A percentile compares a stretch with the other conserved stretches of the same genome.
Conservation (phyloP, 1,284 basidiomycete genomes). For the Leccinum pachyderme region DNA sequence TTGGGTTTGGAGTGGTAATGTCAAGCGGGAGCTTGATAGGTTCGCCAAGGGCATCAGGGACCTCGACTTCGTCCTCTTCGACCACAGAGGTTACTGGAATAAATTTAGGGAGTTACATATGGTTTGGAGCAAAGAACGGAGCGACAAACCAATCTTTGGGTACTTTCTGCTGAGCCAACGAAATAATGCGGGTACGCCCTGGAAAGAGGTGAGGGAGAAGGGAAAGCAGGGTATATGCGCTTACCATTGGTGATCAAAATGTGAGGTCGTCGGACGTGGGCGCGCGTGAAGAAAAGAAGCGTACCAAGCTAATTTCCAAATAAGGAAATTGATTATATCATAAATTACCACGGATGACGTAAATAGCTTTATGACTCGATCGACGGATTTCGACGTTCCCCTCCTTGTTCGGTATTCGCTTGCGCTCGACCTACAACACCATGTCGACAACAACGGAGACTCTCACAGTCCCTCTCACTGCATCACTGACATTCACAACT, state of each 20-base stretch:
- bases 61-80: slow-evolving; percentile 77
- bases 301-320: slow-evolving; percentile 7
- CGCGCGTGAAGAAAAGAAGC: neutral
- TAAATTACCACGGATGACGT: slow-evolving; percentile 22
- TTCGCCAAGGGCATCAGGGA: slow-evolving; percentile 67
- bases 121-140: neutral
- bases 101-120: neutral
- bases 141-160: slow-evolving; percentile 81
- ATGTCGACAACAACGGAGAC: slow-evolving; percentile 33
- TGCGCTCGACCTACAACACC: neutral
- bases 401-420: no score
- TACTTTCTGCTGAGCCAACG: slow-evolving; percentile 97
- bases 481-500: slow-evolving; percentile 24
- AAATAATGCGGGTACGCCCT: slow-evolving; percentile 95
- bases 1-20: slow-evolving; percentile 88
- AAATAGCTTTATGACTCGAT: slow-evolving; percentile 16
- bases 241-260: slow-evolving; percentile 15
- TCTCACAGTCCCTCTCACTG: slow-evolving; percentile 10
- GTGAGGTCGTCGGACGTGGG: neutral
- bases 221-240: neutral
- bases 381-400: no score
- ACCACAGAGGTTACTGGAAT: slow-evolving; percentile 68
- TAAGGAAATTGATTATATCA: slow-evolving; percentile 19
- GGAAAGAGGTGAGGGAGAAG: slow-evolving; percentile 1
- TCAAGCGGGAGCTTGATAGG: slow-evolving; percentile 78